These are phyloP conservation scores for Pulveroboletus sp. DNA, from an alignment of 1,284 basidiomycete genomes.

Conservation along the genomic window DNA sequence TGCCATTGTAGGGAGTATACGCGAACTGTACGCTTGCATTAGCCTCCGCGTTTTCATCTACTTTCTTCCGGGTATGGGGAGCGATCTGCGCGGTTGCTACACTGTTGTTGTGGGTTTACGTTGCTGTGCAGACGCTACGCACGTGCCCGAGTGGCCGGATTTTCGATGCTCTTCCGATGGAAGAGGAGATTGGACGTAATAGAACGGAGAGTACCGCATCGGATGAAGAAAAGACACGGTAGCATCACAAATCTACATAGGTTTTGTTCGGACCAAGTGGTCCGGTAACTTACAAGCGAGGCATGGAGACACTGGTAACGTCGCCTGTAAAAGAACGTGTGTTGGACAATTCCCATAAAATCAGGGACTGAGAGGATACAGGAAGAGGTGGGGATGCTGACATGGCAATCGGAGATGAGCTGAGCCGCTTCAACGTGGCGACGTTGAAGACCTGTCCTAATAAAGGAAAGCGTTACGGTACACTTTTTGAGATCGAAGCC, in stretches of 20 bases:
- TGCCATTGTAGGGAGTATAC: constrained; percentile 52
- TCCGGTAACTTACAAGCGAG: neutral
- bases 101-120: constrained; percentile 56
- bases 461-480: too few relatives aligned
- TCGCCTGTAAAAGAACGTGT: neutral
- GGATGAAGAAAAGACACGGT: neutral
- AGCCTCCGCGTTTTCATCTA: constrained; percentile 49
- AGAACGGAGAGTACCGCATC: neutral
- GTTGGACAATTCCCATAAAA: too few relatives aligned
- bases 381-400: too few relatives aligned
- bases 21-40: constrained; percentile 63
- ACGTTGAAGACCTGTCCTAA: too few relatives aligned
- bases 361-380: neutral
- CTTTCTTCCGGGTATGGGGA: constrained; percentile 56
- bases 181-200: constrained; percentile 28
- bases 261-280: neutral
- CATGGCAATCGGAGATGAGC: neutral
- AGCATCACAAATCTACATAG: neutral
- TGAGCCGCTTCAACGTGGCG: too few relatives aligned
- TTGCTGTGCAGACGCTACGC: constrained; percentile 46
- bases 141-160: constrained; percentile 43
- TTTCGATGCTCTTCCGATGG: constrained; percentile 47
- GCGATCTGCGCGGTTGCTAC: constrained; percentile 55
- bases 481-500: too few relatives aligned
- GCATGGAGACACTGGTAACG: too few relatives aligned